Conservation (phyloP, 2,329 filamentous ascomycete genomes). For the Colletotrichum karsti region DNA sequence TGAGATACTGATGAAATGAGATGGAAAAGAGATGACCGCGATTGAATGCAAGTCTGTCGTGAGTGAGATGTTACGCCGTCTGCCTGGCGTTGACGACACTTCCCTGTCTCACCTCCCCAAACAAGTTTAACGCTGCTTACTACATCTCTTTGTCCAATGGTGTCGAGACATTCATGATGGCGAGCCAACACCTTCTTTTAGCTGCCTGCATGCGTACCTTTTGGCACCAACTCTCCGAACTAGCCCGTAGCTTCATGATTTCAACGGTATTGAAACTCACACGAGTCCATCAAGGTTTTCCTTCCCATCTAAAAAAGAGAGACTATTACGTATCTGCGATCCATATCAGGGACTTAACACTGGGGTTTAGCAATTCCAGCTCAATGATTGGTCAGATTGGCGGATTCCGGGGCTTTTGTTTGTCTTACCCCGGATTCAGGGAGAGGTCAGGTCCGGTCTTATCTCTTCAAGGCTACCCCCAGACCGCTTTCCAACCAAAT, state of each 20-base stretch:
- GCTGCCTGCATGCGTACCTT: not conserved
- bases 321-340: slow-evolving; percentile 17
- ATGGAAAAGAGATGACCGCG: not conserved
- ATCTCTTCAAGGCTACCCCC: slow-evolving; percentile 14
- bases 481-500: slow-evolving; percentile 16
- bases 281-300: slow-evolving; percentile 10
- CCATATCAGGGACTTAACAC: not conserved
- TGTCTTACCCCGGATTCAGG: slow-evolving; percentile 28
- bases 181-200: not conserved
- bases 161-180: not conserved
- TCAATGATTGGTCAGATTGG: slow-evolving; percentile 16
- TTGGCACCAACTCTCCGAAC: not conserved
- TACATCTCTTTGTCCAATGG: not conserved
- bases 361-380: slow-evolving; percentile 15
- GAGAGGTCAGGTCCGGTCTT: slow-evolving; percentile 18
- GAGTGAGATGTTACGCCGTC: not conserved
- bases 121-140: slow-evolving; percentile 19
- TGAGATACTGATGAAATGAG: not conserved
- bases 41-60: not conserved
- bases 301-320: not conserved
- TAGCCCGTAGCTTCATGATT: not conserved
- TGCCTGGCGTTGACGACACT: not conserved
- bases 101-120: not conserved
- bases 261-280: not conserved
- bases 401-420: not conserved